phyloP scores from a whole-genome alignment of 768 basidiomycete species.

The Aureoboletus auriporus region DNA sequence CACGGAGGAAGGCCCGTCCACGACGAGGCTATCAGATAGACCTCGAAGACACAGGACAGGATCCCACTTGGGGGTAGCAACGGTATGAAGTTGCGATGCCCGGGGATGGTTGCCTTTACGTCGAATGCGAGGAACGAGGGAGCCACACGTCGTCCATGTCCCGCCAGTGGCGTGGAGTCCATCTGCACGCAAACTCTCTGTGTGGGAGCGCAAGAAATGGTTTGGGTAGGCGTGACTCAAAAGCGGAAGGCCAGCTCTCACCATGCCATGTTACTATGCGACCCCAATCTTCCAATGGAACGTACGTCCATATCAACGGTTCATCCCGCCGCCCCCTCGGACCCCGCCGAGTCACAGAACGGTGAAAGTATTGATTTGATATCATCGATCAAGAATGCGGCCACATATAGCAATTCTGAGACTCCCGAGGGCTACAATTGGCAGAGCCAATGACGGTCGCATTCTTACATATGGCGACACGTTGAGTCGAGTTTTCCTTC shows the following conservation, averaged over 20 bases:
- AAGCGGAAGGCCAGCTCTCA: conserved; percentile 1
- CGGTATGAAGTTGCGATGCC: no score
- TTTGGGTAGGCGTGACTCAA: background rate
- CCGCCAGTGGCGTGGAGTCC: background rate
- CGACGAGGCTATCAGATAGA: no score
- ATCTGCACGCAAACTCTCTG: background rate
- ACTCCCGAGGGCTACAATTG: background rate
- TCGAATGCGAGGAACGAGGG: no score
- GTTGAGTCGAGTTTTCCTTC: conserved; percentile 8
- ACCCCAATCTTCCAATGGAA: background rate
- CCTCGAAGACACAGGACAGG: no score
- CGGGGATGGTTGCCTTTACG: no score
- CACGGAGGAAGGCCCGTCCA: no score
- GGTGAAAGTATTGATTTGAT: background rate
- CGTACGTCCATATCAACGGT: background rate
- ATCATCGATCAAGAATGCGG: background rate
- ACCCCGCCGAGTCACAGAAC: background rate
- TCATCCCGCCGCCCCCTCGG: background rate
- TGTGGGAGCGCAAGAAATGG: background rate
- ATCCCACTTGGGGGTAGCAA: no score
- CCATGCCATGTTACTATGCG: background rate
- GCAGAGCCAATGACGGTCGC: background rate
- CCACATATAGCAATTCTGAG: background rate
- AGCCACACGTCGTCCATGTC: no score
- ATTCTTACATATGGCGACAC: conserved; percentile 7